Evolutionary conservation across 2,329 filamentous ascomycete species (phyloP), one percentile per base, ranked within the genome.

Genomic region (Fusarium guadeloupense): DNA sequence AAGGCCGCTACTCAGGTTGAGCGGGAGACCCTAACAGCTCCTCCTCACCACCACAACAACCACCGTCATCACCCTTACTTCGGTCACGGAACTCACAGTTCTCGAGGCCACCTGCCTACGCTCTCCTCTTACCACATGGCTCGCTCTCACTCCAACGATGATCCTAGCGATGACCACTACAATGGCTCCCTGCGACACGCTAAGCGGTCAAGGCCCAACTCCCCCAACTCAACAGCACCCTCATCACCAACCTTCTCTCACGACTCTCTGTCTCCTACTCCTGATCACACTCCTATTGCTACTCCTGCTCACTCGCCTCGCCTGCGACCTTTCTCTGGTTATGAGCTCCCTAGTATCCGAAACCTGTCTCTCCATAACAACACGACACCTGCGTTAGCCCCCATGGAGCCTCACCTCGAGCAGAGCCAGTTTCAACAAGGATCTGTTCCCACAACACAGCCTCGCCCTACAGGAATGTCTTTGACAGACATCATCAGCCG

Each of bases 171-270:
- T 68, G 89, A 94, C 72, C 90, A 89, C 67, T 94, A 93, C 75
- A 78, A 81, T 44, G 87, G 86, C 43, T 81, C 78, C 37, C 77
- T 92, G 73, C 85, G 91, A 57, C 86, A 89, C 69, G 85, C 90
- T 21, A 98, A 98, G 83, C 88, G 93, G 62, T 98, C 94, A 57
- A 83, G 94, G 68, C 94, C 95, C 37, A 95, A 93, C 75, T 97
- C 94, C 30, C 95, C 94, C 47, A 92, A 96, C 78, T 97, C 93
- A 9, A 98, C 94, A 3, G 94, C 94, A 41, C 95, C 95, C 17
- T 96, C 94, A 21, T 98, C 94, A 26, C 94, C 94, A 21, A 97
- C 93, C 4, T 97, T 97, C 76, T 97, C 94, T 3, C 93, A 97
- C 78, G 93, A 97, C 76, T 97, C 94, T 10, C 85, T 94, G 40